Percentiles rank a stretch among this genome's conserved stretches.
These are phyloP conservation scores for Arabidopsis hybrid DNA, from an alignment of 441 rosid species.

Conservation along the genomic window DNA sequence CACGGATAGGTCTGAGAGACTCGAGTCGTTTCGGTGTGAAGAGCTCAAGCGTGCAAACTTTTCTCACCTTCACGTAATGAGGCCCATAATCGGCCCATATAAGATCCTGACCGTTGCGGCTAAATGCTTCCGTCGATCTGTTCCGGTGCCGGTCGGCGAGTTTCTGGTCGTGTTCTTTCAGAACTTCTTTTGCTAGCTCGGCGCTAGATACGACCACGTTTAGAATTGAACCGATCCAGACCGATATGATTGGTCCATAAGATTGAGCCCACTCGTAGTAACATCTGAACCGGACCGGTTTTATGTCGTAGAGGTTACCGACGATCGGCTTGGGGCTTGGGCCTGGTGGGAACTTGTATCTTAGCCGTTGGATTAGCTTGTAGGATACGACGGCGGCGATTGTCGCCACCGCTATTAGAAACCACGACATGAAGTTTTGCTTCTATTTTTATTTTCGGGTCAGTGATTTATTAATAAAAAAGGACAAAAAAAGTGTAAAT, in stretches of 20 bases:
- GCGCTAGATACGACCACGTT: slow-evolving; percentile 85
- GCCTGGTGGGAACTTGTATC: slow-evolving; percentile 90
- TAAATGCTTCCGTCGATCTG: slow-evolving; percentile 79
- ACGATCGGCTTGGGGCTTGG: slow-evolving; percentile 85
- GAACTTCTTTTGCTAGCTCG: slow-evolving; percentile 80
- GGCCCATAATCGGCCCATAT: slow-evolving; percentile 99
- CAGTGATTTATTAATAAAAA: background rate
- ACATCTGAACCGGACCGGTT: slow-evolving; percentile 92
- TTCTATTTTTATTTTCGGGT: background rate
- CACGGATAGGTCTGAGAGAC: slow-evolving; percentile 83
- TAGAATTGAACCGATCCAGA: slow-evolving; percentile 92
- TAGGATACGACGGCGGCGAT: slow-evolving; percentile 47
- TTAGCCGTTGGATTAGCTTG: slow-evolving; percentile 56
- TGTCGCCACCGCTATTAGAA: slow-evolving; percentile 38
- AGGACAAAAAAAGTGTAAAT: background rate
- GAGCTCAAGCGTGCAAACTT: slow-evolving; percentile 90
- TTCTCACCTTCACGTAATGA: slow-evolving; percentile 95
- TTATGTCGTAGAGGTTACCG: slow-evolving; percentile 91
- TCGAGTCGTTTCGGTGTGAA: slow-evolving; percentile 83
- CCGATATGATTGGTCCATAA: slow-evolving; percentile 88
- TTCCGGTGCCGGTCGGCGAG: slow-evolving; percentile 85
- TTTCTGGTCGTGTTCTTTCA: slow-evolving; percentile 85
- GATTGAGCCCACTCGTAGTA: slow-evolving; percentile 79
- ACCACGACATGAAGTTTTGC: slow-evolving; percentile 39
- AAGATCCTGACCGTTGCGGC: slow-evolving; percentile 84